Conservation (phyloP, 495 filamentous ascomycete genomes). For the Saxophila tyrrhenica region DNA sequence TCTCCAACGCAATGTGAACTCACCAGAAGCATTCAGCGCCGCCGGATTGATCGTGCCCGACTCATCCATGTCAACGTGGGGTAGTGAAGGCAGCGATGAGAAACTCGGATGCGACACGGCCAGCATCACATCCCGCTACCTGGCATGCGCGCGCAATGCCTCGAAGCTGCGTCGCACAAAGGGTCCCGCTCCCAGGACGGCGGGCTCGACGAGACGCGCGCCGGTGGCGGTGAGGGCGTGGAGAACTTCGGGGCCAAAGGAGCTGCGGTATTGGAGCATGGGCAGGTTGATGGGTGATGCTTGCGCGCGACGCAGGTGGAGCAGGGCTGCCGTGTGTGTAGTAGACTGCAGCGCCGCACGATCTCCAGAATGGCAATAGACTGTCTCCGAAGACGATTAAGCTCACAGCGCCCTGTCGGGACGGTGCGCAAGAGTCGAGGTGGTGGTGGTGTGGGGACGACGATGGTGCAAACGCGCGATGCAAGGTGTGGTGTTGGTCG, state of each 20-base stretch:
- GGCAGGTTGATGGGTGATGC: conserved; percentile 1
- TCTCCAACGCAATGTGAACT: conserved; percentile 13
- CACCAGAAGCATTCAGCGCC: conserved; percentile 55
- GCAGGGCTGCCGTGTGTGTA: not conserved
- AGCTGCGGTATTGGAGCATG: conserved; percentile 4
- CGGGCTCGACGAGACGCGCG: conserved; percentile 1
- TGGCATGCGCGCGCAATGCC: conserved; percentile 4
- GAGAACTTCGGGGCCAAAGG: conserved; percentile 9
- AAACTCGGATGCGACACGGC: conserved; percentile 19
- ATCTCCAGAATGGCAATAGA: not conserved
- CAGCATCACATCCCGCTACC: conserved; percentile 20
- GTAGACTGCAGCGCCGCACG: conserved; percentile 11
- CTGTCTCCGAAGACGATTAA: too few relatives aligned
- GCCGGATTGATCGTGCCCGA: conserved; percentile 74
- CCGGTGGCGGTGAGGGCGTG: conserved; percentile 13
- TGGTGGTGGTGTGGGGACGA: conserved; percentile 1
- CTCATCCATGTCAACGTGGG: conserved; percentile 50
- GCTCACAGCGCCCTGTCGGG: conserved; percentile 1
- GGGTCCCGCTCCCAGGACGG: conserved; percentile 3
- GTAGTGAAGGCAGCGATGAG: conserved; percentile 6
- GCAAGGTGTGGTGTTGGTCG: conserved; percentile 4
- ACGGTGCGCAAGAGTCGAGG: not conserved
- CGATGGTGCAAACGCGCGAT: not conserved
- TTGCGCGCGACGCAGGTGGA: conserved; percentile 1
- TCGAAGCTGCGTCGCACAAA: conserved; percentile 4